Conservation (phyloP, 2,329 filamentous ascomycete species). For the Hirsutella rhossiliensis region DNA sequence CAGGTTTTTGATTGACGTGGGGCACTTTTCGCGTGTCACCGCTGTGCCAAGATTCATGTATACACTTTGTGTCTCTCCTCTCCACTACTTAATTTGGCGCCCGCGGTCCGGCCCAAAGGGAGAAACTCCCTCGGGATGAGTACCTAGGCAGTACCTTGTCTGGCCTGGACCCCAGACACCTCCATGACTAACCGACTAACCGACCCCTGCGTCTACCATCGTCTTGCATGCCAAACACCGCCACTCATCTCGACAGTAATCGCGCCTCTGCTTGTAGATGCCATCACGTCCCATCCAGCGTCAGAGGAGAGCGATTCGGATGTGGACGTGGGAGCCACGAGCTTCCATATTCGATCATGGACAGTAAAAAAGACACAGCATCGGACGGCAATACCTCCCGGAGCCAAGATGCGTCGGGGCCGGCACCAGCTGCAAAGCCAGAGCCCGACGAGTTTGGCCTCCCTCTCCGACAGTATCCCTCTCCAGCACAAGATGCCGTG, state of each 20-base stretch:
- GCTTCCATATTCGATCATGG: slow-evolving; percentile 5
- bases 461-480: slow-evolving; percentile 41
- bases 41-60: no score
- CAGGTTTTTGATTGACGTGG: no score
- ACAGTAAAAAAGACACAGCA: slow-evolving; percentile 12
- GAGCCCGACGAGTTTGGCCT: slow-evolving; percentile 63
- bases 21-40: no score
- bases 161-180: not conserved
- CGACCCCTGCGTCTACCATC: not conserved
- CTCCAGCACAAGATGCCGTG: slow-evolving; percentile 13
- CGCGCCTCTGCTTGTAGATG: not conserved
- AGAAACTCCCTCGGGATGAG: no score
- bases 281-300: slow-evolving; percentile 11
- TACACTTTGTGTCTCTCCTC: no score
- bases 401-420: slow-evolving; percentile 6
- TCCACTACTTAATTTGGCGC: no score
- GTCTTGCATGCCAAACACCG: not conserved
- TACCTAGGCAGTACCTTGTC: not conserved
- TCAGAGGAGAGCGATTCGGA: slow-evolving; percentile 9
- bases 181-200: not conserved
- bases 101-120: no score
- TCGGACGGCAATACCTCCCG: slow-evolving; percentile 7
- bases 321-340: slow-evolving; percentile 11
- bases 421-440: slow-evolving; percentile 13
- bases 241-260: not conserved